Base-by-base conservation (phyloP, 345 rosid species). In the Pseudoturritis turrita region DNA sequence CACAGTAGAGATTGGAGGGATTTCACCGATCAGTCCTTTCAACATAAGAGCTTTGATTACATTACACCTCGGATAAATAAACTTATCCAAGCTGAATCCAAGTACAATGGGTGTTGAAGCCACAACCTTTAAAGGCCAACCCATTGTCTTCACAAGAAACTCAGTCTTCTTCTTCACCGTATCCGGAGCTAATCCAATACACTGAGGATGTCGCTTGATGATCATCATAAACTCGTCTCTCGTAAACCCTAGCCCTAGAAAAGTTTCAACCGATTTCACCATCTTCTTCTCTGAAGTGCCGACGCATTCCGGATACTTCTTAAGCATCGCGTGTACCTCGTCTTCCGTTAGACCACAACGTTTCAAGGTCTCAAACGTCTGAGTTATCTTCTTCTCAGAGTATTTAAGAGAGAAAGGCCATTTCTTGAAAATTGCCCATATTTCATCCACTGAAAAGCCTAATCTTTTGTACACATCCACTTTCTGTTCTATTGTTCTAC, bases 111-210 rank as follows among this genome's bases (percentile, higher is more conserved):
- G 81, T 0, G 17, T 47, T 2, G 28, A 25, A 26, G 75, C 71
- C 15, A 81, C 50, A 2, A 7, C 46, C 31, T 52, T 26, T 3
- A 81, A 2, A 55, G 65, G 11, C 74, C 75, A 83, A 31, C 82
- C 81, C 85, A 84, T 78, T 3, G 62, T 58, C 70, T 80, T 73
- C 60, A 83, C 83, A 25, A 84, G 66, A 73, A 75, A 82, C 68
- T 82, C 75, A 21, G 57, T 40, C 40, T 29, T 52, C 21, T n/a
- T 60, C 65, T 62, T 69, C 44, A 75, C 19, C 0, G 74, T 52
- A 12, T 75, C 79, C 6, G 56, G n/a, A 54, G 79, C 69, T 55
- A 69, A 69, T 0, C 70, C 75, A 25, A 75, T 11, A 8, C 70
- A 69, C 53, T 53, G 79, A 4, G 75, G 79, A 62, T 62, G 58